Conservation (phyloP, 129 eudicot species). For the Glebionis coronaria region DNA sequence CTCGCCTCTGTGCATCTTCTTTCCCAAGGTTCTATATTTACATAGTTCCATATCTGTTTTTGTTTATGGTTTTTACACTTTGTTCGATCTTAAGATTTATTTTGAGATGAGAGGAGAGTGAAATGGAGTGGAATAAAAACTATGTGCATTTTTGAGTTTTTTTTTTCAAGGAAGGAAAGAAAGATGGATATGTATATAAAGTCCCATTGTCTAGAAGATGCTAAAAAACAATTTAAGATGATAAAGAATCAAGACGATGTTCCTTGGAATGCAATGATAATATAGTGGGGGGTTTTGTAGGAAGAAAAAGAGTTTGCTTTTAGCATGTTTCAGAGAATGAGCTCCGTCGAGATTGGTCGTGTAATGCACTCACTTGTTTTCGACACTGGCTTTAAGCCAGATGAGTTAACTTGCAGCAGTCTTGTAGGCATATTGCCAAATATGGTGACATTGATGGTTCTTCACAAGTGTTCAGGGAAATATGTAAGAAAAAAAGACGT, state of each 20-base stretch:
- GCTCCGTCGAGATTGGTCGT: conserved; percentile 46
- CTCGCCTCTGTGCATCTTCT: too few species aligned
- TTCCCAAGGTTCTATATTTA: too few species aligned
- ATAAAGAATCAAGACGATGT: conserved; percentile 59
- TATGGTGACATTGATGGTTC: conserved; percentile 81
- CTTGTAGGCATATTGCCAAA: conserved; percentile 91
- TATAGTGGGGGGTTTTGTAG: conserved; percentile 76
- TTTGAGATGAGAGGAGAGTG: too few species aligned
- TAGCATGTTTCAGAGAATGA: conserved; percentile 59
- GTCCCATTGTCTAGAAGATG: conserved; percentile 50
- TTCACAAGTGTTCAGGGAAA: conserved; percentile 55
- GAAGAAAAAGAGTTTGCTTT: conserved; percentile 73
- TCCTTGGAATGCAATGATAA: conserved; percentile 93
- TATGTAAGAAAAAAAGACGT: conserved; percentile 54
- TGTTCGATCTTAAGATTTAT: too few species aligned
- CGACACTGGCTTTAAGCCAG: conserved; percentile 57
- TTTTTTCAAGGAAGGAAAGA: too few species aligned
- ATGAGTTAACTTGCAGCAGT: conserved; percentile 77
- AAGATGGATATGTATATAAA: conserved; percentile 93
- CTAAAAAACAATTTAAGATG: conserved; percentile 55
- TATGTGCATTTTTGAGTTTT: too few species aligned
- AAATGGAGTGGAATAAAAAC: too few species aligned
- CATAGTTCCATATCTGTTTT: too few species aligned
- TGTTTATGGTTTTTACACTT: too few species aligned
- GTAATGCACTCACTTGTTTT: conserved; percentile 68